Evolutionary conservation across 495 filamentous ascomycete genomes (phyloP), one percentile per base, ranked within the genome.

Genomic region (Penicillium cosmopolitanum): DNA sequence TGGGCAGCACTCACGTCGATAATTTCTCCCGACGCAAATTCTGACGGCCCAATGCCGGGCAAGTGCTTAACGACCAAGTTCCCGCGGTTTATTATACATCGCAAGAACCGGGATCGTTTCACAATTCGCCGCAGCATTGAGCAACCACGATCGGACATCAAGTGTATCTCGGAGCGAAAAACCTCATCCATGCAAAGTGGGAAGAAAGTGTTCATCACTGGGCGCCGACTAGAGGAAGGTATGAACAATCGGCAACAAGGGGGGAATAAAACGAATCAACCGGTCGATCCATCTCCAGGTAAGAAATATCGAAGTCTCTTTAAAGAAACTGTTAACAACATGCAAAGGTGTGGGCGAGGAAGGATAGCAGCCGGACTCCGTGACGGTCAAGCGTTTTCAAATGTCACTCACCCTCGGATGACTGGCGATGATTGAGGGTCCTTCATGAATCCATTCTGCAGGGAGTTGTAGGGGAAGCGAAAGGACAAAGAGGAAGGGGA

Each of bases 81-180:
- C 65, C 62, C 70, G 76, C 76, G 76, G 76, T 79, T 79, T 79
- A 79, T 79, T 59, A 62, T 63, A 58, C 76, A 72, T 79, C 76
- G 76, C 76, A 72, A 66, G 69, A 67, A 63, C 43, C 28, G 36
- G 55, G 44, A 44, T 60, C 61, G 19, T 43, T 23, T 36, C 38
- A 40, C 51, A 7, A 9, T 18, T 33, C 18, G 19, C 57, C 57
- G 19, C 18, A 13, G 56, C 51, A 13, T 55, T 34, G 18, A 34
- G 60, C 15, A 44, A 58, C 56, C 61, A 58, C 33, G 40, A 19
- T 34, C 16, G 38, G 19, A 43, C 50, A 59, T 51, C 33, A 44
- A 34, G 36, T 28, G 53, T 48, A 44, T 44, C 48, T 50, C 48
- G 34, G 48, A 16, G 44, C 46, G 50, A 46, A 15, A 15, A 53